Percentiles rank a stretch among this genome's conserved stretches.
phyloP scores from a whole-genome alignment of 306 rosid genomes.

The Cercis canadensis region DNA sequence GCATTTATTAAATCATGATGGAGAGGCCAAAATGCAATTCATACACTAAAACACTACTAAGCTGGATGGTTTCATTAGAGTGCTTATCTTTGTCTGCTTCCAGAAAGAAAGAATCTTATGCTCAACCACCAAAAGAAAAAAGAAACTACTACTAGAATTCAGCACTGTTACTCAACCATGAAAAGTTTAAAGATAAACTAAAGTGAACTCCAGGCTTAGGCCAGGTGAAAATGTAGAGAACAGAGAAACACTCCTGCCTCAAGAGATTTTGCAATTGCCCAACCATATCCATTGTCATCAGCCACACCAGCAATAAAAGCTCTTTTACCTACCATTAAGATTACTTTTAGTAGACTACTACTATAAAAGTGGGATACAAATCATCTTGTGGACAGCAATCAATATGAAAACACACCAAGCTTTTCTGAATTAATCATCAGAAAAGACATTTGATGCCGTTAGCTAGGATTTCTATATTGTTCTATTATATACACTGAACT shows the following conservation, averaged over 20 bases:
- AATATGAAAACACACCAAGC: too few relatives aligned
- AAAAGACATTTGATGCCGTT: slow-evolving; percentile 11
- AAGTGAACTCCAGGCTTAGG: neutral
- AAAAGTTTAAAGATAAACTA: neutral
- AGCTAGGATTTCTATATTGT: slow-evolving; percentile 1
- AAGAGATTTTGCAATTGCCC: slow-evolving; percentile 99
- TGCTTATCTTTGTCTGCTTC: neutral
- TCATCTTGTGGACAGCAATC: neutral
- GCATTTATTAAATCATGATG: neutral
- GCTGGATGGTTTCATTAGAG: neutral
- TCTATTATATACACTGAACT: slow-evolving; percentile 15
- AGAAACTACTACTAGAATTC: neutral
- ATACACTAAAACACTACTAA: neutral
- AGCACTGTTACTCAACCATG: neutral
- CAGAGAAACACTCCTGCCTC: slow-evolving; percentile 68
- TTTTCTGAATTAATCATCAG: slow-evolving; percentile 22
- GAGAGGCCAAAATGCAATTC: neutral
- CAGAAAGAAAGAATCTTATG: neutral
- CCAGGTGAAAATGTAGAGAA: neutral
- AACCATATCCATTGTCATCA: slow-evolving; percentile 95
- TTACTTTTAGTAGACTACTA: slow-evolving; percentile 14
- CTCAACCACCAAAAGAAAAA: too few relatives aligned
- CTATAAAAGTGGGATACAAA: neutral
- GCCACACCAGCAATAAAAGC: slow-evolving; percentile 98
- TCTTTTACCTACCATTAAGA: slow-evolving; percentile 66